phyloP scores from a whole-genome alignment of 2,329 filamentous ascomycete species.

The Corynespora cassiicola region DNA sequence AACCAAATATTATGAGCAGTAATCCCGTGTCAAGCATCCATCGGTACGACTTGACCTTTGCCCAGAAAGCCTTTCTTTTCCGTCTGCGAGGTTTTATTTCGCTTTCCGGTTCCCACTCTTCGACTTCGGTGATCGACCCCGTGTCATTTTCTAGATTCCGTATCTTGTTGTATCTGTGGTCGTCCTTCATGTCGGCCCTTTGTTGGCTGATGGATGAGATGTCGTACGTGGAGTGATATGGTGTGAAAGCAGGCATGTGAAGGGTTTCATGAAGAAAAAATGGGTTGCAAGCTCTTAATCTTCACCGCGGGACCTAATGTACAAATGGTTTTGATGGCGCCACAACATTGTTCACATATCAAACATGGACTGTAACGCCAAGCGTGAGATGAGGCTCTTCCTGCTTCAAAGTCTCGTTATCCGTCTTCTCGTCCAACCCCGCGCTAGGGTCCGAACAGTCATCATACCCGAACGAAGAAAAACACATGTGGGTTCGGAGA shows the following conservation, averaged over 20 bases:
- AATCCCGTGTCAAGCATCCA: conserved; percentile 38
- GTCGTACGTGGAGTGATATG: conserved; percentile 21
- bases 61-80: conserved; percentile 18
- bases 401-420: conserved; percentile 5
- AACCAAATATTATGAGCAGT: conserved; percentile 33
- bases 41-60: conserved; percentile 19
- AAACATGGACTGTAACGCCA: conserved; percentile 34
- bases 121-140: conserved; percentile 37
- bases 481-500: too few species aligned
- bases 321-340: too few species aligned
- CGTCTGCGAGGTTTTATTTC: conserved; percentile 6
- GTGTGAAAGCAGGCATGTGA: conserved; percentile 14
- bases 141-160: conserved; percentile 23
- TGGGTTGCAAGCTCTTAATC: too few species aligned
- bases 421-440: too few species aligned
- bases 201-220: conserved; percentile 13
- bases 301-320: too few species aligned
- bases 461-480: too few species aligned
- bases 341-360: conserved; percentile 13
- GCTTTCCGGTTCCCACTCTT: conserved; percentile 26
- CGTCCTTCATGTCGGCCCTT: conserved; percentile 20
- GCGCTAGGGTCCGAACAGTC: too few species aligned
- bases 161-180: conserved; percentile 31
- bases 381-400: conserved; percentile 20
- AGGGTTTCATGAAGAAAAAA: too few species aligned